Evolutionary conservation across 2,329 filamentous ascomycete species (phyloP), one percentile per base, ranked within the genome.

Genomic region (Sarocladium oryzae): DNA sequence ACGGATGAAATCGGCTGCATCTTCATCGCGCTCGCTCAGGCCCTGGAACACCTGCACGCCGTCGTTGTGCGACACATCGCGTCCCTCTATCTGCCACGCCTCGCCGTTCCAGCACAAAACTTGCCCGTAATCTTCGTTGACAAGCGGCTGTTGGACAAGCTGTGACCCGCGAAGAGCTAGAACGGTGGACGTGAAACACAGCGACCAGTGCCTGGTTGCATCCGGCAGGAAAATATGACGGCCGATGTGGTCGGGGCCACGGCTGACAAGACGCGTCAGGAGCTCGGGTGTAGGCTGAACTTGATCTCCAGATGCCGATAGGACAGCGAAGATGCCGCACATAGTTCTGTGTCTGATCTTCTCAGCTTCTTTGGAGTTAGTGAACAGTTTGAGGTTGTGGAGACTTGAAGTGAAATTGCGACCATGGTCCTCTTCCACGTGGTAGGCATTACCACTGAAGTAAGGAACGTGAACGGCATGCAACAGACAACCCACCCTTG

Each of bases 101-200:
- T 99, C 93, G 38, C 93, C 93, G 63, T 99, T 99, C 93, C 93
- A 99, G 75, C 92, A 96, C 2, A 99, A 75, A 1, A 88, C 73
- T 1, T 85, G 89, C 3, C 76, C 75, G 0, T 76, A 77, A 0
- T 59, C 56, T 2, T 63, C 33, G 56, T 86, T 79, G 37, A 77
- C 66, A 3, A 95, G 77, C 2, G 93, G 93, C 65, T 97, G 93
- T 30, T 70, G 64, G 6, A 84, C 81, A 48, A 93, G 63, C 55
- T 80, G 73, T 48, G 82, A 78, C 23, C 92, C 92, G 59, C 93
- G 82, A n/a, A 99, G 74, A 3, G 90, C 84, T n/a, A 97, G 79
- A 1, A 99, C 92, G 0, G 90, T 95, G 6, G 92, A 93, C 11
- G 82, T 79, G 61, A 95, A 86, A 15, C 74, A 77, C 54, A 92